Percentiles rank a stretch among this genome's conserved stretches.
These are phyloP conservation scores for Candida peoriensis DNA, from an alignment of 805 yeast species.

Conservation along the genomic window DNA sequence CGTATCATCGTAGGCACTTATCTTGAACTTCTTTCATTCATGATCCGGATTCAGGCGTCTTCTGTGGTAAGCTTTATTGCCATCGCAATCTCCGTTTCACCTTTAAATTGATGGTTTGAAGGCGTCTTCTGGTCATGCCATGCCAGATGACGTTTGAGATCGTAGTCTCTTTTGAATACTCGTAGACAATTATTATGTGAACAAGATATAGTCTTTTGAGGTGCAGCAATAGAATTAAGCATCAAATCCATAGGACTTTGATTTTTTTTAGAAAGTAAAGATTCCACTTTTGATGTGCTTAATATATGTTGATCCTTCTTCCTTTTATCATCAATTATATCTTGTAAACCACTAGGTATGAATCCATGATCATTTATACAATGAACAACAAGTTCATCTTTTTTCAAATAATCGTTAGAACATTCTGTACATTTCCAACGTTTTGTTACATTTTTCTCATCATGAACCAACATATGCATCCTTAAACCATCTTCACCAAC, in stretches of 20 bases:
- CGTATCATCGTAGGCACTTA: too few relatives aligned
- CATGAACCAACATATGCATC: constrained; percentile 73
- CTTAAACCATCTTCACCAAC: constrained; percentile 66
- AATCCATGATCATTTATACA: constrained; percentile 39
- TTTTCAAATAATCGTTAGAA: constrained; percentile 46
- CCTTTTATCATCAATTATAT: background rate
- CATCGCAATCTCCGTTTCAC: background rate
- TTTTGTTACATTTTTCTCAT: constrained; percentile 32
- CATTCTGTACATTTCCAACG: constrained; percentile 67
- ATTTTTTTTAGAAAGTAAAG: constrained; percentile 19
- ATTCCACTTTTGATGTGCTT: constrained; percentile 21
- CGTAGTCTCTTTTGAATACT: constrained; percentile 45
- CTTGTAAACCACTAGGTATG: constrained; percentile 15
- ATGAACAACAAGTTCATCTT: constrained; percentile 53
- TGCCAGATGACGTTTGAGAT: constrained; percentile 42
- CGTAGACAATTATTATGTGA: constrained; percentile 47
- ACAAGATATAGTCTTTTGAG: constrained; percentile 36
- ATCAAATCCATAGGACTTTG: constrained; percentile 26
- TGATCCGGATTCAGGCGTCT: too few relatives aligned
- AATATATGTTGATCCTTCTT: constrained; percentile 4
- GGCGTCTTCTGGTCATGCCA: constrained; percentile 40
- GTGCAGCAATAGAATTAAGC: constrained; percentile 27
- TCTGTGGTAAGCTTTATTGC: background rate
- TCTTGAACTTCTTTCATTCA: too few relatives aligned
- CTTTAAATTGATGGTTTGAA: background rate